Conservation (phyloP, 495 filamentous ascomycete species). For the Podospora pseudopauciseta region DNA sequence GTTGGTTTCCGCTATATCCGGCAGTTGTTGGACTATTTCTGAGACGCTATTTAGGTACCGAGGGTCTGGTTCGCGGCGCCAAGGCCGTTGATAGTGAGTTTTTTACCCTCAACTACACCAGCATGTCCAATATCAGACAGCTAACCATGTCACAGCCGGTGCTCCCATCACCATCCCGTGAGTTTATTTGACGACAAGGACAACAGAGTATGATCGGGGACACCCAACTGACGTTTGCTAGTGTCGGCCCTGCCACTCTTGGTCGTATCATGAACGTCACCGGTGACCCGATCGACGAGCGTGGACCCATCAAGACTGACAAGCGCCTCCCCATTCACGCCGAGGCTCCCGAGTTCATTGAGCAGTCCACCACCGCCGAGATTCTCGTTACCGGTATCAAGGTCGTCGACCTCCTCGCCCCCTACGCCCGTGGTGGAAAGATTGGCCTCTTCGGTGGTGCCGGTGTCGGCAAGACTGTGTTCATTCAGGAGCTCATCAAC, state of each 20-base stretch:
- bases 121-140: background rate
- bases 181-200: conserved; percentile 13
- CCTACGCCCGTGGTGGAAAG: conserved; percentile 99
- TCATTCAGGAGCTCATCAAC: conserved; percentile 99
- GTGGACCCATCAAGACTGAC: conserved; percentile 90
- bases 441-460: conserved; percentile 99
- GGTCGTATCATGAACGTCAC: conserved; percentile 99
- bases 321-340: conserved; percentile 89
- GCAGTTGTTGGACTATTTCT: conserved; percentile 28
- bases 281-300: conserved; percentile 99
- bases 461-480: conserved; percentile 99
- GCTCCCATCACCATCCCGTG: conserved; percentile 88
- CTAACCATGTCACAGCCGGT: conserved; percentile 52
- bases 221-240: conserved; percentile 20
- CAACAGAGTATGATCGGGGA: background rate
- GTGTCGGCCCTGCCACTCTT: conserved; percentile 85
- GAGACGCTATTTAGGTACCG: conserved; percentile 67
- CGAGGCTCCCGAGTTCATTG: conserved; percentile 83
- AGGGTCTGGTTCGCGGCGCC: conserved; percentile 93
- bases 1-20: conserved; percentile 54
- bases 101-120: background rate
- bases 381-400: conserved; percentile 99
- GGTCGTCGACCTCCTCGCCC: conserved; percentile 97
- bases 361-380: conserved; percentile 94
- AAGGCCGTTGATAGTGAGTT: conserved; percentile 65